phyloP scores from a whole-genome alignment of 352 stramenopile species.

The Phytophthora lateralis region DNA sequence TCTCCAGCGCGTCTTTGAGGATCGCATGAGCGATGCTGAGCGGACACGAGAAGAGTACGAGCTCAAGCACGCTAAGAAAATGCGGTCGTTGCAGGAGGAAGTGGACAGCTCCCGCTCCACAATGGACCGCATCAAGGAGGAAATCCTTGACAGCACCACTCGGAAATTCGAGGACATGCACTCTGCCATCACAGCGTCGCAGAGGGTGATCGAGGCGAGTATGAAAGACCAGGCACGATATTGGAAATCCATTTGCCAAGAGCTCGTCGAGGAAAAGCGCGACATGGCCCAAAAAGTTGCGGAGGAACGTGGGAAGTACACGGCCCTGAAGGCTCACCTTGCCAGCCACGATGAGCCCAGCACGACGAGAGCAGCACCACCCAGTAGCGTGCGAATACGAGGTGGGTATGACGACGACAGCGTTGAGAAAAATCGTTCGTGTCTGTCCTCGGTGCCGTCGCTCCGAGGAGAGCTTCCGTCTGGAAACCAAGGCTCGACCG shows the following conservation, averaged over 20 bases:
- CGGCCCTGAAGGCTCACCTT: slow-evolving; percentile 48
- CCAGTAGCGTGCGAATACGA: not conserved
- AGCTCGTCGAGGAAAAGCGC: slow-evolving; percentile 51
- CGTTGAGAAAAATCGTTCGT: slow-evolving; percentile 5
- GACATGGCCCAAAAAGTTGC: slow-evolving; percentile 48
- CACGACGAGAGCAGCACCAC: not conserved
- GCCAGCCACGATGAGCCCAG: slow-evolving; percentile 24
- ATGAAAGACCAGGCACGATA: slow-evolving; percentile 46
- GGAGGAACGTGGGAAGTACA: slow-evolving; percentile 50
- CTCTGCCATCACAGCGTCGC: slow-evolving; percentile 26
- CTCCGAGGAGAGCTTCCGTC: not conserved
- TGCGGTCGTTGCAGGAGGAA: slow-evolving; percentile 25
- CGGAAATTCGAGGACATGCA: slow-evolving; percentile 34
- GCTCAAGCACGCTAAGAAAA: slow-evolving; percentile 18
- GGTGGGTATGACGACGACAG: slow-evolving; percentile 2
- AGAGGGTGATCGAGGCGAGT: slow-evolving; percentile 36
- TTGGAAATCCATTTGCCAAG: slow-evolving; percentile 54
- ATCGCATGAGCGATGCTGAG: slow-evolving; percentile 29
- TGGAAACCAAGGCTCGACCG: slow-evolving; percentile 11
- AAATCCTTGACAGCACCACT: slow-evolving; percentile 31
- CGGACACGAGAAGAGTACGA: slow-evolving; percentile 9
- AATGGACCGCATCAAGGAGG: slow-evolving; percentile 35
- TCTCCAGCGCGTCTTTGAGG: slow-evolving; percentile 25
- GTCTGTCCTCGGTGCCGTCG: slow-evolving; percentile 6
- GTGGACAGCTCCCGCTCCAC: slow-evolving; percentile 28